These are phyloP conservation scores for Exophiala lecanii-corni DNA, from an alignment of 2,329 filamentous ascomycete genomes.

Conservation along the genomic window DNA sequence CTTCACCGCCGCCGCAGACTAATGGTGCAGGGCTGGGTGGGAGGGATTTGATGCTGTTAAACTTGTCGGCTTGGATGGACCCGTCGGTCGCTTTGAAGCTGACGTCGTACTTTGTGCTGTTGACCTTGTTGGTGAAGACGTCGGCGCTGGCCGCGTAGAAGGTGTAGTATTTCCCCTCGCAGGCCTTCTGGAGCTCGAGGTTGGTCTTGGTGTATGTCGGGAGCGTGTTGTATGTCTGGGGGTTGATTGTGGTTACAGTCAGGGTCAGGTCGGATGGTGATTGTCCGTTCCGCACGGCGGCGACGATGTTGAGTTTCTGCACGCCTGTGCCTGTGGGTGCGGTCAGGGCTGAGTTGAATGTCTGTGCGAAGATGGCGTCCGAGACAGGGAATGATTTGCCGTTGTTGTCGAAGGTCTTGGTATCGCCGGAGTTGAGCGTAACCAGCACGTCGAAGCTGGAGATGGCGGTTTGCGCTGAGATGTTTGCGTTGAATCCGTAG, in stretches of 20 bases:
- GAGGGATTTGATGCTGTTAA: conserved; percentile 13
- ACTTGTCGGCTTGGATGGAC: conserved; percentile 10
- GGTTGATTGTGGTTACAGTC: conserved; percentile 12
- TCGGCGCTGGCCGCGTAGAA: conserved; percentile 12
- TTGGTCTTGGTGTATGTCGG: conserved; percentile 12
- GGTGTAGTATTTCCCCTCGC: conserved; percentile 17
- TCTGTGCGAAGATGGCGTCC: conserved; percentile 19
- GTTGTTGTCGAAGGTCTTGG: conserved; percentile 23
- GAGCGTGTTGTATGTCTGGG: conserved; percentile 16
- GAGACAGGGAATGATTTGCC: conserved; percentile 19
- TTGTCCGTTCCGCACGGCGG: conserved; percentile 9
- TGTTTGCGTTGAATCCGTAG: conserved; percentile 28
- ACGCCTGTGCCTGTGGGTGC: conserved; percentile 7
- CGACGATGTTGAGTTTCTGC: conserved; percentile 11
- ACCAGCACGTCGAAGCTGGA: conserved; percentile 20
- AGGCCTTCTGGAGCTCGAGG: conserved; percentile 11
- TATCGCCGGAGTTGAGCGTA: conserved; percentile 14
- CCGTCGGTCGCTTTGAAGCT: conserved; percentile 2
- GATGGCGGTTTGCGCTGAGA: conserved; percentile 19
- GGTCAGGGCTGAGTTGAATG: conserved; percentile 14
- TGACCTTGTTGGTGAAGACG: conserved; percentile 8
- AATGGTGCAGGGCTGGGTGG: background rate
- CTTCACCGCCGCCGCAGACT: background rate
- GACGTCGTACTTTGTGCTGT: conserved; percentile 20
- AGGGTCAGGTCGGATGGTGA: conserved; percentile 9